Evolutionary conservation across 352 stramenopile genomes (phyloP).

Genomic region (Thraustochytrium sp.): DNA sequence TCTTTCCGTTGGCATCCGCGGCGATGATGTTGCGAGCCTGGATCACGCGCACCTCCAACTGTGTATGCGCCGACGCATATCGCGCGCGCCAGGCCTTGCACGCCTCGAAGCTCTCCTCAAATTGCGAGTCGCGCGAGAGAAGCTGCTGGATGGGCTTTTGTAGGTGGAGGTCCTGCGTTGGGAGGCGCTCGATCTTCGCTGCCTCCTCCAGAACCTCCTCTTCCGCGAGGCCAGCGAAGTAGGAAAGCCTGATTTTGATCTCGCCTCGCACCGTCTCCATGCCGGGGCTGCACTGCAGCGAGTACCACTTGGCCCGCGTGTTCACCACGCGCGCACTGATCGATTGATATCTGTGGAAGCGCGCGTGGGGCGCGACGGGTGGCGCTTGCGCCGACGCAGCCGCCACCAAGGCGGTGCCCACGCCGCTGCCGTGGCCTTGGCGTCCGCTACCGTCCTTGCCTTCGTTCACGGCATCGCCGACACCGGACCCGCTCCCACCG

Average conservation of each 20-base stretch:
- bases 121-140: background rate
- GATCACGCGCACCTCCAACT: background rate
- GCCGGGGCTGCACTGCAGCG: background rate
- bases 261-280: slow-evolving; percentile 22
- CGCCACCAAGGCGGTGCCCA: no score
- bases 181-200: background rate
- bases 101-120: background rate
- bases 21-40: slow-evolving; percentile 29
- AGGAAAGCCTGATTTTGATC: slow-evolving; percentile 8
- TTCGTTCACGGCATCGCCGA: no score
- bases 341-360: background rate
- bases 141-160: background rate
- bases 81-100: background rate
- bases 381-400: no score
- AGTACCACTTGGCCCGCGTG: slow-evolving; percentile 10
- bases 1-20: slow-evolving; percentile 25
- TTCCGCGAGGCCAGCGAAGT: background rate
- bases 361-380: background rate
- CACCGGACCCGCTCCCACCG: no score
- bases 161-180: background rate
- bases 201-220: background rate
- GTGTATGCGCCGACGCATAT: background rate
- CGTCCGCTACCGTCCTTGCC: no score
- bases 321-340: slow-evolving; percentile 1
- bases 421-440: background rate